A percentile compares a stretch with the other conserved stretches of the same genome.
Evolutionary conservation across 768 basidiomycete genomes (phyloP).

Genomic region (Boletus sp.): DNA sequence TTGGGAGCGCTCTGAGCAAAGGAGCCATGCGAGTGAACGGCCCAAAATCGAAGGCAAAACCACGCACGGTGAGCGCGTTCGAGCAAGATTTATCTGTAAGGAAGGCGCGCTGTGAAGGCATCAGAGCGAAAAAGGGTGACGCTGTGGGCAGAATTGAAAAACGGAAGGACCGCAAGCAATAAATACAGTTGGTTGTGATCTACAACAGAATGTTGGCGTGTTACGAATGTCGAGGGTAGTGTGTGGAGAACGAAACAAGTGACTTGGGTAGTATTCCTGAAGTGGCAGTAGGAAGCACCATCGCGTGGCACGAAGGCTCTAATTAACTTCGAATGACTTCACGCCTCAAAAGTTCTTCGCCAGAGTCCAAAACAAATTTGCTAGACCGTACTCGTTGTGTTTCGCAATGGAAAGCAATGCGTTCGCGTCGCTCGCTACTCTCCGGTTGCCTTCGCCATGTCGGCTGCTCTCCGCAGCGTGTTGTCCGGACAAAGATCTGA

Average conservation of each 20-base stretch:
- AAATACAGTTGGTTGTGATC: constrained; percentile 3
- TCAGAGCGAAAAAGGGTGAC: constrained; percentile 62
- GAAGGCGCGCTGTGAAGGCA: constrained; percentile 48
- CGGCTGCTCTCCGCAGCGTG: constrained; percentile 64
- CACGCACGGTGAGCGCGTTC: constrained; percentile 44
- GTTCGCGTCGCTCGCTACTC: constrained; percentile 52
- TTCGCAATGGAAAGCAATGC: constrained; percentile 41
- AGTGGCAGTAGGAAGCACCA: constrained; percentile 21
- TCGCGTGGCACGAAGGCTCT: constrained; percentile 27
- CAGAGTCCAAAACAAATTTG: not conserved
- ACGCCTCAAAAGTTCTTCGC: constrained; percentile 8
- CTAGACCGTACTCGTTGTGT: not conserved
- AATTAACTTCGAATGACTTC: constrained; percentile 22
- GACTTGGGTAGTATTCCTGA: constrained; percentile 2
- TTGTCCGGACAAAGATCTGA: constrained; percentile 82
- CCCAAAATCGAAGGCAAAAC: constrained; percentile 29
- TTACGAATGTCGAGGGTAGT: not conserved
- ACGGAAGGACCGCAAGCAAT: constrained; percentile 41
- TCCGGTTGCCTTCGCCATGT: constrained; percentile 54
- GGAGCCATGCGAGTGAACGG: constrained; percentile 30
- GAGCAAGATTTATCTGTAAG: constrained; percentile 56
- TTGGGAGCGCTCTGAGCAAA: constrained; percentile 52
- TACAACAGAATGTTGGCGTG: not conserved
- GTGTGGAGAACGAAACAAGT: not conserved
- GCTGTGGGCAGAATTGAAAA: constrained; percentile 51